These are phyloP conservation scores for Escallonia rubra DNA, from an alignment of 129 eudicot species.

Conservation along the genomic window DNA sequence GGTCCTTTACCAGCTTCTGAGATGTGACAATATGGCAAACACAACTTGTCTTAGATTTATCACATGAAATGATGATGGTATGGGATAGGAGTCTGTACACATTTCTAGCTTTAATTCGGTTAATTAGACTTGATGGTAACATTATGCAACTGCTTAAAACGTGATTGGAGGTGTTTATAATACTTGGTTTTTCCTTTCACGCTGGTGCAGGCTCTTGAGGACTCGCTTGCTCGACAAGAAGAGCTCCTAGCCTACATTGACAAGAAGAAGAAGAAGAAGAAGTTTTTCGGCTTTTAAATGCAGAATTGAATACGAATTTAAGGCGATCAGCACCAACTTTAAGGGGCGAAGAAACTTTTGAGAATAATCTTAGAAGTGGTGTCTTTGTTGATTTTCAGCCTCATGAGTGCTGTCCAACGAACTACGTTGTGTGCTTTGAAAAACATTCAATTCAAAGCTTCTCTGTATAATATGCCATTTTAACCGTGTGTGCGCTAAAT, in stretches of 20 bases:
- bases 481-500: too few species aligned
- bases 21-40: too few species aligned
- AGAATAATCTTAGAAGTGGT: slow-evolving; percentile 32
- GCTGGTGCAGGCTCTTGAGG: slow-evolving; percentile 53
- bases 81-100: too few species aligned
- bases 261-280: slow-evolving; percentile 87
- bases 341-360: slow-evolving; percentile 18
- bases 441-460: slow-evolving; percentile 31
- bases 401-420: slow-evolving; percentile 2
- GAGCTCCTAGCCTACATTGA: slow-evolving; percentile 69
- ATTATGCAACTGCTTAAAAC: too few species aligned
- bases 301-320: neutral
- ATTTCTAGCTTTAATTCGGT: too few species aligned
- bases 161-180: too few species aligned
- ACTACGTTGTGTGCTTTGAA: slow-evolving; percentile 25
- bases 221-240: slow-evolving; percentile 52
- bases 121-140: too few species aligned
- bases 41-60: too few species aligned
- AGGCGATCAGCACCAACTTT: slow-evolving; percentile 8
- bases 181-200: too few species aligned
- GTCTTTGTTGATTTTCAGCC: slow-evolving; percentile 21
- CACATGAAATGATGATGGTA: too few species aligned
- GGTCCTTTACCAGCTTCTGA: too few species aligned
- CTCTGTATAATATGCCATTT: too few species aligned
- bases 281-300: slow-evolving; percentile 49